Evolutionary conservation across 2,329 filamentous ascomycete genomes (phyloP), one percentile per base, ranked within the genome.

Genomic region (Penicillium italicum): DNA sequence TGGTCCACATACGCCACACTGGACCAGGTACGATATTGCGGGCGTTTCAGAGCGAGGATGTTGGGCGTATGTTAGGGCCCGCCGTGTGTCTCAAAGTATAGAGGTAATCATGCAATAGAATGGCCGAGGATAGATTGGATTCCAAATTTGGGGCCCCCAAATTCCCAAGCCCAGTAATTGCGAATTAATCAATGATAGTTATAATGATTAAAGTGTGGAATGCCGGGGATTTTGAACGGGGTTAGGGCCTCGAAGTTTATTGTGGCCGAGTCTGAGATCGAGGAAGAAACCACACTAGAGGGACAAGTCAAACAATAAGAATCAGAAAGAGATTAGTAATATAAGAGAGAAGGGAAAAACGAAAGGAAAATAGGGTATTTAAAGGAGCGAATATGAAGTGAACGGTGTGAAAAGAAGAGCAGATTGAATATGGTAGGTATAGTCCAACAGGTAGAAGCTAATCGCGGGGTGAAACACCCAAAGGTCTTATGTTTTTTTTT

Each of bases 391-490:
- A 65, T 54, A 50, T 60, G 59, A 62, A 62, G 60, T 60, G 61
- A 56, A 62, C 50, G 38, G 58, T 58, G 43, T 56, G 40, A 46
- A 51, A 47, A 55, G 61, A 55, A 56, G 47, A 55, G 59, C 58
- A 63, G 57, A 58, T 59, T 56, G 57, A 63, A 56, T 46, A 66
- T 56, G 56, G 56, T 50, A 50, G 57, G 57, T 64, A 64, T 63
- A 64, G 62, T 63, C 53, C 57, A 62, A 55, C 57, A 60, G 60
- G 63, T 52, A 57, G 61, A 69, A 65, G 65, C 68, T 69, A 71
- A 70, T 69, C 66, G 68, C 67, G 69, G 69, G 69, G 68, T 71
- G 69, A 71, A 71, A 71, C 67, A 63, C 58, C 64, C 62, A 67
- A 63, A 52, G 61, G 57, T 30, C 20, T 31, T 55, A 56, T 65